These are phyloP conservation scores for Neofusicoccum laricinum DNA, from an alignment of 2,329 filamentous ascomycete genomes.

Conservation along the genomic window DNA sequence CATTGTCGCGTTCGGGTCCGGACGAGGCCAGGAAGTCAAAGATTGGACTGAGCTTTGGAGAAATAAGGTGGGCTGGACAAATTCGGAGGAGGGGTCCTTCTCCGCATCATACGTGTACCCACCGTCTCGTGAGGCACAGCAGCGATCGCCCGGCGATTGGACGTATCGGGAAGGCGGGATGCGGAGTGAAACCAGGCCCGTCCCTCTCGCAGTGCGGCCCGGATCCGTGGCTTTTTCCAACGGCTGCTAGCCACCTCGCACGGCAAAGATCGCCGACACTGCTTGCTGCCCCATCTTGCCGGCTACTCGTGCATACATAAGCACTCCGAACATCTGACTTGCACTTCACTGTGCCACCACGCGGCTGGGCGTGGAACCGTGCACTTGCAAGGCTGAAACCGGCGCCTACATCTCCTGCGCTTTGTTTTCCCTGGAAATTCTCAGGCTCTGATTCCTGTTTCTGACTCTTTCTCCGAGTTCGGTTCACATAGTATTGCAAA, in stretches of 20 bases:
- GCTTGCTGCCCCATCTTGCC: too few species aligned
- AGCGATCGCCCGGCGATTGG: neutral
- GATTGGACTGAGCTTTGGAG: neutral
- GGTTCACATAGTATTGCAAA: too few species aligned
- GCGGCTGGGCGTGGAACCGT: neutral
- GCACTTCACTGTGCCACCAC: neutral
- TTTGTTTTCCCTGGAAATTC: neutral
- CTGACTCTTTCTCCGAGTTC: too few species aligned
- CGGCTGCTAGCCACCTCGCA: neutral
- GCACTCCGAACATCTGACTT: too few species aligned
- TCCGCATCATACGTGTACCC: neutral
- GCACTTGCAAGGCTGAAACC: neutral
- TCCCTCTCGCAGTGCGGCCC: neutral
- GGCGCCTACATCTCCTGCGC: neutral
- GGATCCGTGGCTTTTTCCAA: neutral
- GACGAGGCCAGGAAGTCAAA: neutral
- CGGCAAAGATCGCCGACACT: too few species aligned
- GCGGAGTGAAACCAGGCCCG: neutral
- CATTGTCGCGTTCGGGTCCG: neutral
- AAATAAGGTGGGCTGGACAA: neutral
- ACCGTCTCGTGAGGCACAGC: neutral
- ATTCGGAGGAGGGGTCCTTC: neutral
- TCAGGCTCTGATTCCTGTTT: too few species aligned
- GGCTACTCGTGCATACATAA: too few species aligned
- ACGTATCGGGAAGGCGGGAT: neutral